Conservation (phyloP, 2,329 filamentous ascomycete species). For the Xylaria polymorpha region DNA sequence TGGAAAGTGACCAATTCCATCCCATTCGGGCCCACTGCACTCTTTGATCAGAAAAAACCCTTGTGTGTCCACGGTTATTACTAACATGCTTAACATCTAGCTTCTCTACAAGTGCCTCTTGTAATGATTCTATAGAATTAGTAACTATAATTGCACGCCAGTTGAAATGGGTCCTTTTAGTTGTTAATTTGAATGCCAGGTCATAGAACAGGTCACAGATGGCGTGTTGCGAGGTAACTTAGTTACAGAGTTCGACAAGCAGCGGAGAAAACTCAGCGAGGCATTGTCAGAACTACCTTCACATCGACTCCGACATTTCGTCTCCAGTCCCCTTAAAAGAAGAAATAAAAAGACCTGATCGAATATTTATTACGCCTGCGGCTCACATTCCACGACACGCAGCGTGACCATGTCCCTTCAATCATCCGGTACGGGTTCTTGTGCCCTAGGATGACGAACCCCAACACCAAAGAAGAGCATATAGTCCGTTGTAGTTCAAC, state of each 20-base stretch:
- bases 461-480: conserved; percentile 45
- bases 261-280: conserved; percentile 35
- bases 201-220: background rate
- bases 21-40: no score
- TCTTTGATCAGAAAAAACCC: no score
- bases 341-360: conserved; percentile 49
- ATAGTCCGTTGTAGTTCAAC: conserved; percentile 53
- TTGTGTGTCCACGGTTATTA: no score
- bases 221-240: conserved; percentile 52
- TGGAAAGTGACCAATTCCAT: no score
- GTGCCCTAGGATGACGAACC: conserved; percentile 51
- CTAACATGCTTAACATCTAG: no score
- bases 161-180: background rate
- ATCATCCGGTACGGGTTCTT: conserved; percentile 60
- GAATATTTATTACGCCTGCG: conserved; percentile 52
- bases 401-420: conserved; percentile 52
- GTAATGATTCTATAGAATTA: background rate
- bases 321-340: background rate
- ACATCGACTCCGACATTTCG: background rate
- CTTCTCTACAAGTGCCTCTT: no score
- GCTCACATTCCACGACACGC: conserved; percentile 57
- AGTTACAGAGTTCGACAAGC: conserved; percentile 47
- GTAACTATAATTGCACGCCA: background rate
- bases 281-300: background rate
- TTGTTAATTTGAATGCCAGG: background rate